A percentile compares a stretch with the other conserved stretches of the same genome.
phyloP scores from a whole-genome alignment of 2,329 filamentous ascomycete genomes.

The Hyphodiscus sp. region DNA sequence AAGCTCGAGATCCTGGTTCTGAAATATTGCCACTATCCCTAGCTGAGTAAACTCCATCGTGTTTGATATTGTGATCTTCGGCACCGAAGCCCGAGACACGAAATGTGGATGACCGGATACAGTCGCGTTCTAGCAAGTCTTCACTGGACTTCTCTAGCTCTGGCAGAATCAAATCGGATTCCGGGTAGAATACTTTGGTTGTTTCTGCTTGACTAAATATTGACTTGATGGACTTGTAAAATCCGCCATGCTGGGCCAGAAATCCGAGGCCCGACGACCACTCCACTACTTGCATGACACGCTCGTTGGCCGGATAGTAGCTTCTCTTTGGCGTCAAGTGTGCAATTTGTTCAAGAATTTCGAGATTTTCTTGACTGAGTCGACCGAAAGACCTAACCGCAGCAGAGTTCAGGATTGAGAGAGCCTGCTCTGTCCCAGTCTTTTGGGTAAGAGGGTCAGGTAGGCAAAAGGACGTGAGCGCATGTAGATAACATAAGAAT shows the following conservation, averaged over 20 bases:
- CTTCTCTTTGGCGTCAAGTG: conserved; percentile 34
- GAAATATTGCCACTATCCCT: too few species aligned
- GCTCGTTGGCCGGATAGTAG: conserved; percentile 36
- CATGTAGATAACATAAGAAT: conserved; percentile 45
- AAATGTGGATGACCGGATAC: conserved; percentile 29
- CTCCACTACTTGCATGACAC: conserved; percentile 39
- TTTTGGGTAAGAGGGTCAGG: conserved; percentile 40
- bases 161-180: too few species aligned
- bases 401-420: conserved; percentile 42
- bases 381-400: conserved; percentile 39
- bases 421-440: conserved; percentile 48
- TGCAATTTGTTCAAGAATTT: conserved; percentile 33
- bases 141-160: too few species aligned
- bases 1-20: too few species aligned
- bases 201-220: not conserved
- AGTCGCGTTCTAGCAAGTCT: conserved; percentile 23
- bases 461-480: conserved; percentile 43
- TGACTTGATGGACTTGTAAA: not conserved
- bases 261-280: not conserved
- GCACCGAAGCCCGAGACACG: conserved; percentile 32
- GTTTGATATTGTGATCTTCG: conserved; percentile 20
- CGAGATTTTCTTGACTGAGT: conserved; percentile 31
- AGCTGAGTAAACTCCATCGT: not conserved
- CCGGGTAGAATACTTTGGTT: too few species aligned
- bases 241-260: not conserved